Evolutionary conservation across 805 yeast species (phyloP), one percentile per base, ranked within the genome.

Genomic region (Ogataea nonfermentans): DNA sequence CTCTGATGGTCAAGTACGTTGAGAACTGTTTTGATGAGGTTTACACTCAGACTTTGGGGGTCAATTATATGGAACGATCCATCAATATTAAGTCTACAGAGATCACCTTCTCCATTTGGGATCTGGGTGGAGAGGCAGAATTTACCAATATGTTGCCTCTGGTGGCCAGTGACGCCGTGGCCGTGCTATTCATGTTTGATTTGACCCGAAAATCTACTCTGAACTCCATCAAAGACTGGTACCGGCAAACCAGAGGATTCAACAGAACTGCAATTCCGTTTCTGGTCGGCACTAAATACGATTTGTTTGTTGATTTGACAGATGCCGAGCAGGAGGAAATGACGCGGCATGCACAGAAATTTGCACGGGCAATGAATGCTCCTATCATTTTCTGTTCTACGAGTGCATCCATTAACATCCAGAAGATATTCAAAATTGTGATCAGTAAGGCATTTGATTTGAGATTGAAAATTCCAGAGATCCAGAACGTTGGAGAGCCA

Each of bases 1-100:
- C 97, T 5, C 66, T 91, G 43, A 90, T 91, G 98, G 96, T 90
- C 16, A 89, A 91, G 58, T 91, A 90, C 59, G 96, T 91, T n/a
- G 96, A 91, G 57, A 95, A 95, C 39, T 78, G 85, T 24, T 91
- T 85, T 60, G 95, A 89, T 57, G 93, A 87, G 55, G 88, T 83
- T 45, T 91, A 91, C 58, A 87, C 90, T 35, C 96, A 89, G 62
- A 91, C 99, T 0, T 67, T 88, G 37, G 99, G 99, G 5, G 97
- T 93, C 40, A 91, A 91, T 58, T 90, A 87, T 62, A 82, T 93
- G 86, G 96, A 93, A 59, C 83, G 89, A 53, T 81, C 84, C 43
- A 85, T 91, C 20, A 81, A 79, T 44, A 81, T 91, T 39, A 79
- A 89, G 40, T 81, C 85, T 43, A 89, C 96, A 3, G 88, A 86